Conservation (phyloP, 306 rosid species). For the Trifolium pratense region DNA sequence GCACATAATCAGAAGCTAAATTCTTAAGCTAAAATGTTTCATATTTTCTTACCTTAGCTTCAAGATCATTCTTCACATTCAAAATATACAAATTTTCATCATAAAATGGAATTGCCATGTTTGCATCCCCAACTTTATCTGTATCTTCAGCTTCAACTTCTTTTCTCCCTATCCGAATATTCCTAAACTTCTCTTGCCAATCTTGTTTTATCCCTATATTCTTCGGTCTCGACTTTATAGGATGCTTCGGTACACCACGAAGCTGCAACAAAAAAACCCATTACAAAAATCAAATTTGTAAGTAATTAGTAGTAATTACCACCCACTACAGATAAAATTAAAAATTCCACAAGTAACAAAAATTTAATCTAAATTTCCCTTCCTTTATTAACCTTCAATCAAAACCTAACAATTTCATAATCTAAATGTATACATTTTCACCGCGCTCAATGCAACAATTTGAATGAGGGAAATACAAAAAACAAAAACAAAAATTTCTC, state of each 20-base stretch:
- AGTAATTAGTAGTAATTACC: conserved; percentile 30
- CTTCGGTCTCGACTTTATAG: conserved; percentile 71
- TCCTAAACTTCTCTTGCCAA: conserved; percentile 87
- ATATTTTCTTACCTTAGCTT: conserved; percentile 69
- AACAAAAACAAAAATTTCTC: not conserved
- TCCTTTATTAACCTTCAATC: not conserved
- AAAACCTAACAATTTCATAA: not conserved
- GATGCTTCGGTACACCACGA: conserved; percentile 54
- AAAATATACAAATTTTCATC: conserved; percentile 82
- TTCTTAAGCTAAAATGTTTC: conserved; percentile 27
- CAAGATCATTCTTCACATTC: conserved; percentile 87
- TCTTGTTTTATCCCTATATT: conserved; percentile 78
- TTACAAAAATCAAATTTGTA: conserved; percentile 24
- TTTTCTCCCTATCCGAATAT: conserved; percentile 75
- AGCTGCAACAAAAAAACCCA: conserved; percentile 51
- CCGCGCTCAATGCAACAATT: not conserved
- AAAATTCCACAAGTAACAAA: too few species aligned
- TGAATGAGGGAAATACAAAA: not conserved
- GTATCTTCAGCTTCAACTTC: conserved; percentile 57
- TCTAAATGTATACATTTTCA: not conserved
- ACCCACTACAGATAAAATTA: too few species aligned
- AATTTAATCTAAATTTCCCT: not conserved
- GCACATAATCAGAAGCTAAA: conserved; percentile 16
- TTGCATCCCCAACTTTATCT: conserved; percentile 64
- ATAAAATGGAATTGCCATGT: conserved; percentile 77